phyloP scores from a whole-genome alignment of 2,329 filamentous ascomycete genomes.

The Fonsecaea nubica region DNA sequence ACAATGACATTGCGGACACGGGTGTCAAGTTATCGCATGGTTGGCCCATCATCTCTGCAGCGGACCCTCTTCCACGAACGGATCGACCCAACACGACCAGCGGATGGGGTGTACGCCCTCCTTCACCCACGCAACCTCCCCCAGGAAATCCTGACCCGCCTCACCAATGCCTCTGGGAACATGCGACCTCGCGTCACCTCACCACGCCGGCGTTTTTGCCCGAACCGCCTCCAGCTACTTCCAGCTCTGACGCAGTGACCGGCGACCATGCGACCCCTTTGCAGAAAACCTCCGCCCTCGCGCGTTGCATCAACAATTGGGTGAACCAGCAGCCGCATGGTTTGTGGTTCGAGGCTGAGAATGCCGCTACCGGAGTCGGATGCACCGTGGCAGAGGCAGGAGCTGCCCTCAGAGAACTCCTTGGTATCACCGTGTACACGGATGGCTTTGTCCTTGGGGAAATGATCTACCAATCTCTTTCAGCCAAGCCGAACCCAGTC shows the following conservation, averaged over 20 bases:
- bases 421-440: not conserved
- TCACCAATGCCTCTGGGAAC: not conserved
- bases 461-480: no score
- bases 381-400: not conserved
- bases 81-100: no score
- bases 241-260: not conserved
- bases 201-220: not conserved
- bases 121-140: no score
- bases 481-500: no score
- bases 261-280: not conserved
- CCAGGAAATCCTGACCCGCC: not conserved
- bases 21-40: no score
- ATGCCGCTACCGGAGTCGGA: not conserved
- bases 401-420: not conserved
- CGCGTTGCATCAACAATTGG: conserved; percentile 2
- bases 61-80: not conserved
- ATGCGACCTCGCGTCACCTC: not conserved
- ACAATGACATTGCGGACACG: not conserved
- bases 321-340: not conserved
- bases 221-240: not conserved
- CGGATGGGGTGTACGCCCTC: no score
- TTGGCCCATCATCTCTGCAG: no score
- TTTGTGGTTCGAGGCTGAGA: not conserved
- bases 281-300: conserved; percentile 2
- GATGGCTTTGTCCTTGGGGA: no score